phyloP scores from a whole-genome alignment of 495 filamentous ascomycete species.

The Penicillium taxi region DNA sequence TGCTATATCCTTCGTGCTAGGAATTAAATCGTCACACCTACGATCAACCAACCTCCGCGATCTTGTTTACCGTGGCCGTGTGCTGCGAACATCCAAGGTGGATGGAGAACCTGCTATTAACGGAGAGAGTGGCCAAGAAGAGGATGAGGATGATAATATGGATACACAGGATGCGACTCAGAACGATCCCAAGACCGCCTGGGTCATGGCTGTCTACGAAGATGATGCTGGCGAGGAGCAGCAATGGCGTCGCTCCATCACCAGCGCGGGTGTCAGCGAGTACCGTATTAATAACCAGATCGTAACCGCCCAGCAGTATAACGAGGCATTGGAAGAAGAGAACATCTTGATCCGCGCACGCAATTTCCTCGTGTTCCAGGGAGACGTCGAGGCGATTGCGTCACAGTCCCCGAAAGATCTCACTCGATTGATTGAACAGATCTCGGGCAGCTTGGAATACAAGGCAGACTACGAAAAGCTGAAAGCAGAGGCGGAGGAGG shows the following conservation, averaged over 20 bases:
- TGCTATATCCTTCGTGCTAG: slow-evolving; percentile 97
- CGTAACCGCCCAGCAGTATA: slow-evolving; percentile 87
- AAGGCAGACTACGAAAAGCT: slow-evolving; percentile 90
- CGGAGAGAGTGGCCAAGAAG: slow-evolving; percentile 43
- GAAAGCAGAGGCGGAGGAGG: slow-evolving; percentile 76
- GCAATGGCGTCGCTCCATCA: slow-evolving; percentile 91
- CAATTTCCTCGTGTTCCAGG: slow-evolving; percentile 97
- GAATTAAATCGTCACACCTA: slow-evolving; percentile 95
- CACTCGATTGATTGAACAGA: slow-evolving; percentile 94
- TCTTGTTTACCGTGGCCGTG: slow-evolving; percentile 90
- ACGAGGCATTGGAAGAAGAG: slow-evolving; percentile 83
- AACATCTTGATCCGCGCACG: slow-evolving; percentile 97
- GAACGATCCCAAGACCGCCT: slow-evolving; percentile 82
- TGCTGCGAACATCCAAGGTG: slow-evolving; percentile 83
- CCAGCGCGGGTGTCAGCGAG: slow-evolving; percentile 79
- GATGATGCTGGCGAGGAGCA: slow-evolving; percentile 95
- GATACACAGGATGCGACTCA: slow-evolving; percentile 44
- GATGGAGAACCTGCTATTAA: slow-evolving; percentile 64
- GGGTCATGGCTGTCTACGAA: slow-evolving; percentile 99
- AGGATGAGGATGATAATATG: slow-evolving; percentile 30
- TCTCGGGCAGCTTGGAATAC: slow-evolving; percentile 91
- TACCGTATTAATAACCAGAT: slow-evolving; percentile 91
- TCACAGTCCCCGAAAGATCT: slow-evolving; percentile 87
- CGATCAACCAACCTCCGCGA: slow-evolving; percentile 93
- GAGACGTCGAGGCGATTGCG: slow-evolving; percentile 96